phyloP scores from a whole-genome alignment of 768 basidiomycete species.

The Fomitopsis pulvina region DNA sequence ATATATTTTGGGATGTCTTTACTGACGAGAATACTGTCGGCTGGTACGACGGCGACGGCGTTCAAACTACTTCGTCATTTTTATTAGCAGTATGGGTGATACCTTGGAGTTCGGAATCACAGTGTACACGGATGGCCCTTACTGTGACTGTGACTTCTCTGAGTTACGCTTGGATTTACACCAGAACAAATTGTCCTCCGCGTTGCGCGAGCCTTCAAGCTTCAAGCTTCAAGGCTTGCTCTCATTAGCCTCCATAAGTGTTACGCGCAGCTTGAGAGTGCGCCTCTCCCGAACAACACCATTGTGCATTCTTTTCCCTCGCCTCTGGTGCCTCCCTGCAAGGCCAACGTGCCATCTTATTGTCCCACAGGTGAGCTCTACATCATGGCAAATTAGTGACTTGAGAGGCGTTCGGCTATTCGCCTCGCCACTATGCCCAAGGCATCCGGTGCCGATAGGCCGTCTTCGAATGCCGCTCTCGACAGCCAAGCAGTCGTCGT shows the following conservation, averaged over 20 bases:
- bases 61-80: not conserved
- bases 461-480: not conserved
- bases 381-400: not conserved
- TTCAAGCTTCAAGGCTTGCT: not conserved
- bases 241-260: not conserved
- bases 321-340: not conserved
- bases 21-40: not conserved
- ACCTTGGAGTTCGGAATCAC: not conserved
- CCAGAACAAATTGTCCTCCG: not conserved
- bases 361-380: not conserved
- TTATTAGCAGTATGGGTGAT: not conserved
- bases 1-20: not conserved
- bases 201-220: not conserved
- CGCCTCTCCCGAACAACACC: not conserved
- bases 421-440: not conserved
- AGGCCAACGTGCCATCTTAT: not conserved
- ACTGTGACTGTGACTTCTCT: not conserved
- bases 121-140: not conserved
- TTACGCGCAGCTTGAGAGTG: not conserved
- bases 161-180: not conserved
- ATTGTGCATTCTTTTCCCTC: not conserved
- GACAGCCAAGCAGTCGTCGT: constrained; percentile 2
- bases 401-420: not conserved
- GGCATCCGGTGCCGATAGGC: not conserved
- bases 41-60: not conserved